Conservation (phyloP, 768 basidiomycete species). For the Chalciporus chontae region DNA sequence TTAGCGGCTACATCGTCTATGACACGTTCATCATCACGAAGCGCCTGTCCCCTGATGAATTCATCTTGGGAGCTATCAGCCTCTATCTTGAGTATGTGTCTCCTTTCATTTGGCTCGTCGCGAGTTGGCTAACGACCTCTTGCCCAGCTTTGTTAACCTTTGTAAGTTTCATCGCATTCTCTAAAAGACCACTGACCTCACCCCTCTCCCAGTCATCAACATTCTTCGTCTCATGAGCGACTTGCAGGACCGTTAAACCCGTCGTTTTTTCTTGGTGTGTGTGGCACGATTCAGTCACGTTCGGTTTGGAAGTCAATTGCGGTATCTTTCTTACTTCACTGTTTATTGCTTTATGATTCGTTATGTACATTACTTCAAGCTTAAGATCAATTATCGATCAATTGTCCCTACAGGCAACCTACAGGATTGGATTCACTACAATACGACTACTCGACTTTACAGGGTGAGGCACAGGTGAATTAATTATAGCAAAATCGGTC, state of each 20-base stretch:
- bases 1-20: slow-evolving; percentile 88
- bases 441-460: too few relatives aligned
- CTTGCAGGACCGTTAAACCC: slow-evolving; percentile 39
- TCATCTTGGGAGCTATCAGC: slow-evolving; percentile 83
- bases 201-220: slow-evolving; percentile 56
- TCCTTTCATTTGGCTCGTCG: background rate
- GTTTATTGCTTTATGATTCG: slow-evolving; percentile 9
- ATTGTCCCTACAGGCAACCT: too few relatives aligned
- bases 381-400: background rate
- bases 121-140: slow-evolving; percentile 13
- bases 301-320: background rate
- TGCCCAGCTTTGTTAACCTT: slow-evolving; percentile 74
- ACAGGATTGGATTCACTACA: background rate
- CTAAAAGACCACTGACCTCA: slow-evolving; percentile 3
- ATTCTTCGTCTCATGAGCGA: slow-evolving; percentile 80
- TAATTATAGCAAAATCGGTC: too few relatives aligned
- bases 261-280: background rate
- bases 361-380: slow-evolving; percentile 22
- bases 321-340: background rate
- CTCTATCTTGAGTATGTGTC: slow-evolving; percentile 90
- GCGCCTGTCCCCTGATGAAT: slow-evolving; percentile 88
- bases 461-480: background rate
- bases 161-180: slow-evolving; percentile 47
- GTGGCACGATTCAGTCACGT: background rate
- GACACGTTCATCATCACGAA: slow-evolving; percentile 91